Evolutionary conservation across 495 filamentous ascomycete genomes (phyloP).

Genomic region (Platismatia glauca): DNA sequence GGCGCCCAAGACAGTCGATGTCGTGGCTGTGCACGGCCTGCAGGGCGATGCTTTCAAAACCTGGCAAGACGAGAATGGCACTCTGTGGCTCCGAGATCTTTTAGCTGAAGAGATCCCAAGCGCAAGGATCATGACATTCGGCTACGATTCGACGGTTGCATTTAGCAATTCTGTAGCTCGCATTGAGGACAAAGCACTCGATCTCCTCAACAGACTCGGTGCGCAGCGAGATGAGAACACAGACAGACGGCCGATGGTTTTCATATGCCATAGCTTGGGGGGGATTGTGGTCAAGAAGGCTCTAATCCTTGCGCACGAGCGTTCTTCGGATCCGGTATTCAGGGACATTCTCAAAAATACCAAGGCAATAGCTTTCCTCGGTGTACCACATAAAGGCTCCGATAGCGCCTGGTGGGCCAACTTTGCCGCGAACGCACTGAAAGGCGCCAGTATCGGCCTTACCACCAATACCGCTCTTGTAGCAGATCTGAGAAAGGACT

Average conservation of each 20-base stretch:
- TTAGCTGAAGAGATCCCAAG: constrained; percentile 22
- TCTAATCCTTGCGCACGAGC: constrained; percentile 19
- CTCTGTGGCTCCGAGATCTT: constrained; percentile 30
- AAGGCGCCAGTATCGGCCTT: not conserved
- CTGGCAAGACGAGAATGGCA: constrained; percentile 12
- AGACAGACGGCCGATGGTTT: constrained; percentile 25
- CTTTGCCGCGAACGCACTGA: constrained; percentile 1
- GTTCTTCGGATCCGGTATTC: constrained; percentile 3
- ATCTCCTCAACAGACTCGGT: constrained; percentile 12
- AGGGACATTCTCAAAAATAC: constrained; percentile 3
- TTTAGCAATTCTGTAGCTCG: constrained; percentile 5
- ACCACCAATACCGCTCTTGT: not conserved
- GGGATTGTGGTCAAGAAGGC: constrained; percentile 34
- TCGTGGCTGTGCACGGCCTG: constrained; percentile 20
- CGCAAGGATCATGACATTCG: constrained; percentile 26
- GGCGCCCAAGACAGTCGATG: not conserved
- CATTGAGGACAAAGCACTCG: constrained; percentile 11
- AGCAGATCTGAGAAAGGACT: not conserved
- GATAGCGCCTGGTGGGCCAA: constrained; percentile 7
- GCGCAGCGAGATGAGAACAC: not conserved
- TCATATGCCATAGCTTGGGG: constrained; percentile 34
- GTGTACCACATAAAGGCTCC: constrained; percentile 15
- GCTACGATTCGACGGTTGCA: constrained; percentile 24
- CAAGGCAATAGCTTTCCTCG: constrained; percentile 12
- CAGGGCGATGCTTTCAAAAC: constrained; percentile 18